Evolutionary conservation across 2,329 filamentous ascomycete genomes (phyloP), one percentile per base, ranked within the genome.

Genomic region (Talaromyces sp.): DNA sequence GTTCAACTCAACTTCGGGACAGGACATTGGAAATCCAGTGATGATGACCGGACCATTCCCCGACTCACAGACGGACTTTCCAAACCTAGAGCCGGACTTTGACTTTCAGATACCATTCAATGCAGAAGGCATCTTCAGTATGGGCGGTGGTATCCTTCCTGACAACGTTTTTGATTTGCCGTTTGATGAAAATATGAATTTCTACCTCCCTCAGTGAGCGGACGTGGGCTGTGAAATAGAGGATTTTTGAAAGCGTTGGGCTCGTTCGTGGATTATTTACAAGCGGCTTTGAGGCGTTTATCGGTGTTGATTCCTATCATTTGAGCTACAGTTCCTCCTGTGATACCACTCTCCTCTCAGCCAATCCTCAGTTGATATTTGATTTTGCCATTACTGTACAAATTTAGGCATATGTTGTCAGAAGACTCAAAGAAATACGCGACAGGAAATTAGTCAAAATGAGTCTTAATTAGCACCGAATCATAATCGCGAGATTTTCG

Each of bases 101-200:
- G 70, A 67, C 0, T 65, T 71, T 54, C 69, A 70, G 42, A 66
- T 70, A 2, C 65, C 65, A 1, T 69, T 72, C 35, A 68, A 71
- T 35, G 65, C 73, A 12, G 69, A 73, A 55, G 69, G 71, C 55
- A 59, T 76, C 39, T 69, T 71, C 42, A 68, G 68, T 3, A 56
- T 77, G 63, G 73, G 69, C 2, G 70, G 69, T 2, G 70, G 63
- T 56, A 71, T 76, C 66, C 60, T 76, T 39, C 73, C 71, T 1
- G 74, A 75, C 23, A 72, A 71, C 12, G 60, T 76, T 28, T 71
- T 76, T 46, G 54, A 60, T 46, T 54, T 65, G 23, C 61, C 65
- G 21, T 39, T 63, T 40, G 63, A 66, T 35, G 35, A 37, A 14
- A 63, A 65, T 54, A 52, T 35, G n/a, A 61, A 65, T 44, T 63